phyloP scores from a whole-genome alignment of 306 rosid genomes.

The Begonia peltatifolia region DNA sequence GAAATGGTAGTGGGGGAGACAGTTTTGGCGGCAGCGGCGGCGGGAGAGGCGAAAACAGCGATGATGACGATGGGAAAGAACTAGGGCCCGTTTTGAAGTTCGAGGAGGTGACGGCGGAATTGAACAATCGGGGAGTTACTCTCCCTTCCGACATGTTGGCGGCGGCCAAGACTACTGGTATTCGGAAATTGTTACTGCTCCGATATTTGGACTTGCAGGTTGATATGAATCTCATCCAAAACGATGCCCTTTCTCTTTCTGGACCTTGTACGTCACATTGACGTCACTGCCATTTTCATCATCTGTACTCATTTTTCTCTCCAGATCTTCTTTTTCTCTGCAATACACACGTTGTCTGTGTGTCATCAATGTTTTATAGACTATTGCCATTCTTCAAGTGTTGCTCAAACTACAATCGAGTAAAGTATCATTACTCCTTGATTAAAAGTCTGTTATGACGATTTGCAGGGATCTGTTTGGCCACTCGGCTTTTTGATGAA shows the following conservation, averaged over 20 bases:
- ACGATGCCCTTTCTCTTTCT: too few relatives aligned
- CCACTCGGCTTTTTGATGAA: constrained; percentile 63
- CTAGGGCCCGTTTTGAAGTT: constrained; percentile 30
- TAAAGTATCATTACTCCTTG: too few relatives aligned
- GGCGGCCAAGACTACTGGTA: constrained; percentile 35
- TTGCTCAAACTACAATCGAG: too few relatives aligned
- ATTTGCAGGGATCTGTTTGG: constrained; percentile 53
- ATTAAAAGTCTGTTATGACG: too few relatives aligned
- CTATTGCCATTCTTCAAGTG: too few relatives aligned
- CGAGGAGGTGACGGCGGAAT: constrained; percentile 31
- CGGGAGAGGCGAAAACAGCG: constrained; percentile 11
- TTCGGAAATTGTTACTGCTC: constrained; percentile 25
- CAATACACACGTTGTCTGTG: too few relatives aligned
- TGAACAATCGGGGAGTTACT: constrained; percentile 20
- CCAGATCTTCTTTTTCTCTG: constrained; percentile 4
- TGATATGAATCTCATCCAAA: not conserved
- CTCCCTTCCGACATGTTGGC: constrained; percentile 35
- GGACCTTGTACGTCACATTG: not conserved
- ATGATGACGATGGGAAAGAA: constrained; percentile 23
- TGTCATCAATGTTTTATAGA: too few relatives aligned
- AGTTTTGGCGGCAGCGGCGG: constrained; percentile 9
- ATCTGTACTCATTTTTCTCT: constrained; percentile 5
- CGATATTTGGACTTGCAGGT: constrained; percentile 41
- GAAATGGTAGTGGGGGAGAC: constrained; percentile 2
- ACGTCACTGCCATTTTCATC: not conserved